phyloP scores from a whole-genome alignment of 2,329 filamentous ascomycete species.

The Elsinoe necatrix region DNA sequence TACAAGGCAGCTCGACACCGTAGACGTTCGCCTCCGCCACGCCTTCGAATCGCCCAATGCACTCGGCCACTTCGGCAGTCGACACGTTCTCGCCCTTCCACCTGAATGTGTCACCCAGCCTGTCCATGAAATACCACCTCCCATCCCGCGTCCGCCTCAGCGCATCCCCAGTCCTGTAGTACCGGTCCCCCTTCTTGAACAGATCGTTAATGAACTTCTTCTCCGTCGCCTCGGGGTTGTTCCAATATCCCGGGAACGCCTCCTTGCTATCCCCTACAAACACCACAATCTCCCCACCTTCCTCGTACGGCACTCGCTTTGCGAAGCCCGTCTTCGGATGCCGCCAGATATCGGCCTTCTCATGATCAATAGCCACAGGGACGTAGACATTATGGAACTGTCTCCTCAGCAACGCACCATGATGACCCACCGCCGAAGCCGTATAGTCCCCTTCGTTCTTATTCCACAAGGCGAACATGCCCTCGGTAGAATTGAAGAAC shows the following conservation, averaged over 20 bases:
- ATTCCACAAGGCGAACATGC: slow-evolving; percentile 50
- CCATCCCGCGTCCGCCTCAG: slow-evolving; percentile 37
- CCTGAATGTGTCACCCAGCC: slow-evolving; percentile 42
- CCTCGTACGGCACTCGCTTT: slow-evolving; percentile 52
- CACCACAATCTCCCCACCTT: slow-evolving; percentile 71
- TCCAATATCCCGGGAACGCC: slow-evolving; percentile 61
- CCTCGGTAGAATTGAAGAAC: slow-evolving; percentile 73
- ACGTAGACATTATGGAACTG: slow-evolving; percentile 49
- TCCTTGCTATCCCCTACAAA: slow-evolving; percentile 47
- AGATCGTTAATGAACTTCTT: slow-evolving; percentile 45
- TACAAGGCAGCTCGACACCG: slow-evolving; percentile 38
- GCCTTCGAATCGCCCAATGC: slow-evolving; percentile 37
- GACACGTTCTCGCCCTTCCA: slow-evolving; percentile 45
- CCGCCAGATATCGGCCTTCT: slow-evolving; percentile 57
- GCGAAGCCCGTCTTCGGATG: slow-evolving; percentile 62
- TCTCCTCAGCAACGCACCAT: slow-evolving; percentile 53
- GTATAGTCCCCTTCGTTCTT: slow-evolving; percentile 52
- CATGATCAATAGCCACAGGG: slow-evolving; percentile 60
- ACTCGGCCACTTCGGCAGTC: slow-evolving; percentile 41
- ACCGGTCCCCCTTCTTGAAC: slow-evolving; percentile 41
- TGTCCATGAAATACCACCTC: slow-evolving; percentile 43
- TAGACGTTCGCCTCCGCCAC: slow-evolving; percentile 43
- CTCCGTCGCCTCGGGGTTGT: slow-evolving; percentile 56
- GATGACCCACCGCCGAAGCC: slow-evolving; percentile 59
- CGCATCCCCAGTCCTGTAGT: slow-evolving; percentile 42